phyloP scores from a whole-genome alignment of 192 early-diverging fungal genomes.

The Hyaloraphidium curvatum region DNA sequence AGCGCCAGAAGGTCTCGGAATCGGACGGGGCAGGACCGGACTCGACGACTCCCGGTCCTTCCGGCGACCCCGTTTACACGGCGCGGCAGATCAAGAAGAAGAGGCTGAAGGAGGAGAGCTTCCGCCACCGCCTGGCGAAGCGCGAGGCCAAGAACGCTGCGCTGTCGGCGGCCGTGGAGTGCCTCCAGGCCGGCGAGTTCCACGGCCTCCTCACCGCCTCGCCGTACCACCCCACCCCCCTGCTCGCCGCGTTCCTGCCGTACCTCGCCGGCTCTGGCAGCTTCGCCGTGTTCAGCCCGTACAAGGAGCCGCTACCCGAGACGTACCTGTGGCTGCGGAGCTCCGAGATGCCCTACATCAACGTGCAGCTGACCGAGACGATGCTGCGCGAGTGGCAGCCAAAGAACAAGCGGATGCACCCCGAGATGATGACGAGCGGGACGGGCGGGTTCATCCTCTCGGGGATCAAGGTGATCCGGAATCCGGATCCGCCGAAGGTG shows the following conservation, averaged over 20 bases:
- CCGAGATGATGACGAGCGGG: slow-evolving; percentile 53
- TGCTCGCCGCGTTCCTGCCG: slow-evolving; percentile 47
- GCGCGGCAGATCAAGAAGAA: too few species aligned
- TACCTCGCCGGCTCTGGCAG: slow-evolving; percentile 67
- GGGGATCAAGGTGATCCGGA: slow-evolving; percentile 25
- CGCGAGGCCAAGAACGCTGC: background rate
- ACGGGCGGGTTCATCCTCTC: slow-evolving; percentile 50
- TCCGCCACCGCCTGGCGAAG: background rate
- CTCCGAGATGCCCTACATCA: slow-evolving; percentile 43
- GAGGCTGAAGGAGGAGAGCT: slow-evolving; percentile 1
- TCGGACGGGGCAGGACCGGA: too few species aligned
- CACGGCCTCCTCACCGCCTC: slow-evolving; percentile 53
- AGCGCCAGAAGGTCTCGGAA: too few species aligned
- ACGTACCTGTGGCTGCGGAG: slow-evolving; percentile 48
- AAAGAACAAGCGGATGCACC: slow-evolving; percentile 54
- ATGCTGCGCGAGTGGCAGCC: slow-evolving; percentile 76
- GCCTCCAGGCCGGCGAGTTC: background rate
- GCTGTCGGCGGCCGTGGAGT: too few species aligned
- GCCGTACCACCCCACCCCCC: slow-evolving; percentile 47
- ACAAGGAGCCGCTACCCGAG: slow-evolving; percentile 29
- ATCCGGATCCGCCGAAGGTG: background rate
- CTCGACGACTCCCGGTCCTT: too few species aligned
- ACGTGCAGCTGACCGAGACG: slow-evolving; percentile 73
- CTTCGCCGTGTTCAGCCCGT: slow-evolving; percentile 52
- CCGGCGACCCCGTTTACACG: too few species aligned